Evolutionary conservation across 83 land plant genomes (phyloP).

Genomic region (Picea abies): DNA sequence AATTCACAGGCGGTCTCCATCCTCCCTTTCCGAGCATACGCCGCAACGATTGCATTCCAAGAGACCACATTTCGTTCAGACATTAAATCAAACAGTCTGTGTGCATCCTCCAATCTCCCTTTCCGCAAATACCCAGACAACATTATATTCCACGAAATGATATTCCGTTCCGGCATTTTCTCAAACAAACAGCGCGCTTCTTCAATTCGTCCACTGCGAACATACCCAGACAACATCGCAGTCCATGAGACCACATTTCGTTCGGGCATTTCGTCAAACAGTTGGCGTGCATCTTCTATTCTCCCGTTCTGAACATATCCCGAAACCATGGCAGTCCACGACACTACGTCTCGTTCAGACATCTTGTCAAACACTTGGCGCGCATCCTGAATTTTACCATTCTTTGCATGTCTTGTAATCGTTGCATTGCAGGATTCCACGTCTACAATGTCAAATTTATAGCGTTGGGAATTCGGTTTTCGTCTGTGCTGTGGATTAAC

Average conservation of each 20-base stretch:
- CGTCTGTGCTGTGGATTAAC: not conserved
- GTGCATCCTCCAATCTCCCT: slow-evolving; percentile 4
- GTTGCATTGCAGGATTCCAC: not conserved
- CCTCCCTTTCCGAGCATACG: not conserved
- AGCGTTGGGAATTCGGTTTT: not conserved
- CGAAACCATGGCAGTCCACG: slow-evolving; percentile 10
- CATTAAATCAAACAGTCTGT: not conserved
- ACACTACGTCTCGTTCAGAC: slow-evolving; percentile 3
- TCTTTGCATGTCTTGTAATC: not conserved
- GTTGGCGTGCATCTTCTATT: slow-evolving; percentile 6
- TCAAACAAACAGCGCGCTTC: slow-evolving; percentile 2
- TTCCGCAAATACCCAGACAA: not conserved
- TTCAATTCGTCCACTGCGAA: slow-evolving; percentile 1
- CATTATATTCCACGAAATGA: slow-evolving; percentile 3
- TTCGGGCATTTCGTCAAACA: not conserved
- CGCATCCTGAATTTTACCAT: not conserved
- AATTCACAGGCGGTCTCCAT: not conserved
- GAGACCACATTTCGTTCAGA: slow-evolving; percentile 3
- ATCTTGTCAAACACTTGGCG: slow-evolving; percentile 8
- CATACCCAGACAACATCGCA: slow-evolving; percentile 10
- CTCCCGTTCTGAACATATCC: slow-evolving; percentile 6
- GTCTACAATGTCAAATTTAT: not conserved
- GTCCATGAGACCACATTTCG: slow-evolving; percentile 14
- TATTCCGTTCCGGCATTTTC: not conserved
- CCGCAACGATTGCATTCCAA: slow-evolving; percentile 9